Evolutionary conservation across 441 rosid genomes (phyloP).

Genomic region (Erodium texanum): DNA sequence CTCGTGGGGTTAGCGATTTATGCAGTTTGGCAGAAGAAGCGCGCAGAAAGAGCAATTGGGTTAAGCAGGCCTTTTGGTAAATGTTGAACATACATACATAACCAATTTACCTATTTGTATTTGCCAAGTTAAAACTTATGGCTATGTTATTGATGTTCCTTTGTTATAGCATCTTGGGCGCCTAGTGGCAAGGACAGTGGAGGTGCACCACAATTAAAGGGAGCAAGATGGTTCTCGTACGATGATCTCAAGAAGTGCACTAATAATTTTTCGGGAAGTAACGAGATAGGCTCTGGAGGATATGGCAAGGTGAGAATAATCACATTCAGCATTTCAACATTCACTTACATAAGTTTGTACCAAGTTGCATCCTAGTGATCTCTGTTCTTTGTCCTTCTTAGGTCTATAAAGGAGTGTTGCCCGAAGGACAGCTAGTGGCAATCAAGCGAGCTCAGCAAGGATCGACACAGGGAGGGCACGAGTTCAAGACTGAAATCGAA

Average conservation of each 20-base stretch:
- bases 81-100: constrained; percentile 6
- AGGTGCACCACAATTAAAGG: constrained; percentile 84
- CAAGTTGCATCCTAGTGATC: neutral
- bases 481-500: constrained; percentile 96
- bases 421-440: constrained; percentile 71
- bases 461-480: constrained; percentile 88
- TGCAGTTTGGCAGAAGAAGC: constrained; percentile 82
- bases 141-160: constrained; percentile 5
- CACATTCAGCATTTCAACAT: neutral
- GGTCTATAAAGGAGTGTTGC: constrained; percentile 84
- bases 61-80: constrained; percentile 78
- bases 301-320: constrained; percentile 90
- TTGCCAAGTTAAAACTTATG: neutral
- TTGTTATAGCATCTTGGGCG: constrained; percentile 70
- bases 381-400: constrained; percentile 17
- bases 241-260: constrained; percentile 87
- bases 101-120: neutral
- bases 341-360: neutral
- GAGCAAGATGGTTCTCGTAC: constrained; percentile 88
- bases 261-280: constrained; percentile 53
- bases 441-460: constrained; percentile 91
- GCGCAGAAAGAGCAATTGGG: constrained; percentile 83
- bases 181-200: constrained; percentile 84
- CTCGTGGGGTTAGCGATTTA: constrained; percentile 62
- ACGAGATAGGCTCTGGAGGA: constrained; percentile 90